Evolutionary conservation across 495 filamentous ascomycete genomes (phyloP), one percentile per base, ranked within the genome.

Genomic region (Podospora pseudopauciseta): DNA sequence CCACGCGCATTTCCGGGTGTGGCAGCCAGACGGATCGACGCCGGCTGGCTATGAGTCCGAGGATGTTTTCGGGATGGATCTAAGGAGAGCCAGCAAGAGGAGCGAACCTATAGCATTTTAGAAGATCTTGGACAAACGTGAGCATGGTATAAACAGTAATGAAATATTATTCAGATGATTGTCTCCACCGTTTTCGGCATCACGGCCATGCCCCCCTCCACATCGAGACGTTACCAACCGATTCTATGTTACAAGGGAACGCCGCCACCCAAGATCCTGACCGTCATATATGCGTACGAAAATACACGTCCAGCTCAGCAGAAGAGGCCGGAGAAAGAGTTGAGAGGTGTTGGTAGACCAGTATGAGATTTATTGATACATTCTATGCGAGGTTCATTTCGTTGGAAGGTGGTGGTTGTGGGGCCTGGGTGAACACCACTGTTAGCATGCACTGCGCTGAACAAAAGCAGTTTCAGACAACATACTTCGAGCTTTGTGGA

Each of bases 401-500:
- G 63, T 68, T 19, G 15, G 67, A 64, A 0, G 79, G 77, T 28
- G 80, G 80, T 63, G 80, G 79, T 70, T 72, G 69, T 15, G 81
- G 80, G 26, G 75, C 68, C 80, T 82, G 32, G 15, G 13, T 53
- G 28, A 27, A 63, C 62, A 67, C 20, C 19, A 57, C 28, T 55
- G 55, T 69, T 34, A 67, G 56, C 9, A 13, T 49, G 39, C 2
- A 49, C 39, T 49, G 39, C 39, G 39, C 7, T 11, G 9, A 16
- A 11, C 13, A 1, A 34, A 13, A 9, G 0, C 56, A 34, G 3
- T 7, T 11, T 13, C 32, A 7, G n/a, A 2, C 20, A 3, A 61
- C 82, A 63, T 72, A 91, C 88, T 80, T 97, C 93, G 74, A 97
- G 82, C 83, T 89, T 90, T 72, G 92, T 97, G 76, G 91, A 90